Base-by-base conservation (phyloP, 192 early-diverging fungal genomes). In the Coemansia sp. region DNA sequence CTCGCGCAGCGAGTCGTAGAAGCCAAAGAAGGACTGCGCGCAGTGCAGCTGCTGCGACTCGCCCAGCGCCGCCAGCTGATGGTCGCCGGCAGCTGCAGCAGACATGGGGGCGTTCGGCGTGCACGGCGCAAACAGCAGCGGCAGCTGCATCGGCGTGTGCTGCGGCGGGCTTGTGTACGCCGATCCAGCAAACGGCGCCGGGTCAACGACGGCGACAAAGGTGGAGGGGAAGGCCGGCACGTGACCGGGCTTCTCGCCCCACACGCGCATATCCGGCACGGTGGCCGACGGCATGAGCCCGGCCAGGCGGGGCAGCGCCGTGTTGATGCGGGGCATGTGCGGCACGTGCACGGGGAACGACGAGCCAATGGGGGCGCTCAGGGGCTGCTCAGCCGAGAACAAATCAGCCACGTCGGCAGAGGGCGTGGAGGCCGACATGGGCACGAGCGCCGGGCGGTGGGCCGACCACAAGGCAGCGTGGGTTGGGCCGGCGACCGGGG, bases 101-200 rank as follows among this genome's bases (percentile, higher is more conserved):
- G 60, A 23, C 41, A 53, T 30, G 15, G 50, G 41, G 18, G 53
- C 14, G 11, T 46, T 43, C 17, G 72, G 71, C 17, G 66, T 53
- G 66, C 71, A 74, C 22, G 71, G 71, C 18, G 71, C 71, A 46
- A 74, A 50, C 33, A 74, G 55, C 42, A 74, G 27, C 0, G 71
- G 66, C 30, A 74, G 49, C 47, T 57, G 61, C n/a, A 30, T 34
- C 25, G 25, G 61, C 33, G 17, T 17, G 34, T 25, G 33, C 27
- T 37, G 18, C n/a, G 45, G 23, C 18, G 46, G 50, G 50, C 33
- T 52, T 4, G 33, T 30, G 17, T 52, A 37, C 30, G 46, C 23
- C 21, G 46, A 48, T 2, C 14, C 57, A 9, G 58, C 38, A 7
- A 45, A 47, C 33, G 45, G 17, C 11, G 22, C 25, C 18, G 33